Conservation (phyloP, 768 basidiomycete genomes). For the Scleroderma citrinum region DNA sequence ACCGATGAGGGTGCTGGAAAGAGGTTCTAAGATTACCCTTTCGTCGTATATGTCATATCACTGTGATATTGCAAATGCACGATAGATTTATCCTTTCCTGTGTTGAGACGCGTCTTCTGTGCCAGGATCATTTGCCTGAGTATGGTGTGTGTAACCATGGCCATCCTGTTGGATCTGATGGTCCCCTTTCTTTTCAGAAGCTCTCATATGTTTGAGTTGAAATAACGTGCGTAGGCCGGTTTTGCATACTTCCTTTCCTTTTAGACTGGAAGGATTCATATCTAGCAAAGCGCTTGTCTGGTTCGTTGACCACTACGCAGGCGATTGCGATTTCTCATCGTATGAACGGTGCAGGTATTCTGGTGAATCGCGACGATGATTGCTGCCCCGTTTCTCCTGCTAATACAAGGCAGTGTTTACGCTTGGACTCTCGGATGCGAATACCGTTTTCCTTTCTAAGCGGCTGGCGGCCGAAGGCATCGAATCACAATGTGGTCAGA, state of each 20-base stretch:
- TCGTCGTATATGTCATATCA: conserved; percentile 16
- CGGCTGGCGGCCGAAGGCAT: not conserved
- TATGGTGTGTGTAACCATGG: not conserved
- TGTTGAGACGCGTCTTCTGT: not conserved
- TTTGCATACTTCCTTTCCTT: not conserved
- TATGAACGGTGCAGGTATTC: too few relatives aligned
- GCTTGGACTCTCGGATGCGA: not conserved
- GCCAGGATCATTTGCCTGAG: not conserved
- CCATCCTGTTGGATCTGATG: not conserved
- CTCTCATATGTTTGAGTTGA: not conserved
- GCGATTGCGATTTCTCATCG: too few relatives aligned
- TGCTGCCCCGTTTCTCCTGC: not conserved
- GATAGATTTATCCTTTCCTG: conserved; percentile 1
- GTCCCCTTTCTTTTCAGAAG: not conserved
- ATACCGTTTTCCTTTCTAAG: not conserved
- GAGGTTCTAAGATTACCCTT: conserved; percentile 7
- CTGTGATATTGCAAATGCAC: conserved; percentile 5
- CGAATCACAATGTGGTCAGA: not conserved
- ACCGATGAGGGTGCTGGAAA: conserved; percentile 47
- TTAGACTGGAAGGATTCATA: too few relatives aligned
- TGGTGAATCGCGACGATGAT: not conserved
- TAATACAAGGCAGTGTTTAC: not conserved
- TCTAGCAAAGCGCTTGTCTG: not conserved
- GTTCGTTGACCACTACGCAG: not conserved
- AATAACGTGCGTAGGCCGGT: not conserved